Percentiles rank a stretch among this genome's conserved stretches.
These are phyloP conservation scores for Trichoderma orchidacearum DNA, from an alignment of 495 filamentous ascomycete genomes.

Conservation along the genomic window DNA sequence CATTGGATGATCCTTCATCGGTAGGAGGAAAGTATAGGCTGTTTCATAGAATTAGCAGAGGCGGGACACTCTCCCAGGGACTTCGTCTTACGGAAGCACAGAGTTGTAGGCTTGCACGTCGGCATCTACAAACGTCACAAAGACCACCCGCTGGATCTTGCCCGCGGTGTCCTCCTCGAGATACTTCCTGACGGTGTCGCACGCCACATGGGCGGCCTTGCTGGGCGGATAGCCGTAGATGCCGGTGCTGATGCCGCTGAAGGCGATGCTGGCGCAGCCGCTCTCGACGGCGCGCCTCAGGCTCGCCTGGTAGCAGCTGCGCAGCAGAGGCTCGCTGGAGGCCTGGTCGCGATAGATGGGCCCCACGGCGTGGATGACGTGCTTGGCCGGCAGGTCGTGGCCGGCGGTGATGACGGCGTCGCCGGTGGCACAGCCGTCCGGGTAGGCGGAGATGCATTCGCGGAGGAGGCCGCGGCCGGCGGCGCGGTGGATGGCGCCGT, in stretches of 20 bases:
- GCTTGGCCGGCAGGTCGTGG: constrained; percentile 59
- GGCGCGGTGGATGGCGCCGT: constrained; percentile 74
- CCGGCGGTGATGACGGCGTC: constrained; percentile 71
- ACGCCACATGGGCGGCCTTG: constrained; percentile 54
- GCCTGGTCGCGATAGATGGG: constrained; percentile 50
- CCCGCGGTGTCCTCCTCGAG: constrained; percentile 41
- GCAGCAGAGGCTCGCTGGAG: constrained; percentile 37
- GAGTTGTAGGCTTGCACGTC: constrained; percentile 60
- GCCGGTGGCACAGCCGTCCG: constrained; percentile 59
- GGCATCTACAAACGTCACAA: constrained; percentile 67
- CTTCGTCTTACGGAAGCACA: constrained; percentile 54
- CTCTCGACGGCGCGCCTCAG: constrained; percentile 58
- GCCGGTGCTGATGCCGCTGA: constrained; percentile 74
- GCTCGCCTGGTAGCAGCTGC: constrained; percentile 61
- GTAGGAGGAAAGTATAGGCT: constrained; percentile 2
- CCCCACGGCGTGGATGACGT: constrained; percentile 83
- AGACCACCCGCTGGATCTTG: constrained; percentile 58
- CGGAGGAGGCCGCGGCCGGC: constrained; percentile 54
- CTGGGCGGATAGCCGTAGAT: constrained; percentile 75
- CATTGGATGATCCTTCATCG: constrained; percentile 9
- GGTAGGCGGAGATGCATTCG: constrained; percentile 49
- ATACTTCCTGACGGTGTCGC: constrained; percentile 56
- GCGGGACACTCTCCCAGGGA: neutral
- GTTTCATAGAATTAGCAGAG: neutral
- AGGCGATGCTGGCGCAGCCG: constrained; percentile 59